Conservation (phyloP, 2,329 filamentous ascomycete genomes). For the Neonectria coccinea region DNA sequence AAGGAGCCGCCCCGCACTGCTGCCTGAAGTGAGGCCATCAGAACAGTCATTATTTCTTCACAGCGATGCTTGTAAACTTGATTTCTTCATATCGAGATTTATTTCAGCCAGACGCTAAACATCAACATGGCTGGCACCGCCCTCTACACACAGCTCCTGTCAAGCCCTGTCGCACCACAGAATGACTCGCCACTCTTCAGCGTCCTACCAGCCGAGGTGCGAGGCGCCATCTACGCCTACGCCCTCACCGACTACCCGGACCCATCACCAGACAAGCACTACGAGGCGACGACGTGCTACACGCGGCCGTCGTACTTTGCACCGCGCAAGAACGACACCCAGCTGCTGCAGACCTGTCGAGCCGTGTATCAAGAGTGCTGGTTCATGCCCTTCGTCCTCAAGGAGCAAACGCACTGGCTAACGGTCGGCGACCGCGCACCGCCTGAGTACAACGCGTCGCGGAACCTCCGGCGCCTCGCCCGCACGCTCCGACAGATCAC, state of each 20-base stretch:
- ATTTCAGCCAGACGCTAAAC: background rate
- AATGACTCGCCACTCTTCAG: constrained; percentile 48
- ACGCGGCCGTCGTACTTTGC: constrained; percentile 56
- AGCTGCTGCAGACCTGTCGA: constrained; percentile 57
- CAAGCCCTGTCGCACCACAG: constrained; percentile 22
- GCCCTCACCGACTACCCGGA: constrained; percentile 55
- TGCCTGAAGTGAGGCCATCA: constrained; percentile 7
- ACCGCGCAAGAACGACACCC: constrained; percentile 50
- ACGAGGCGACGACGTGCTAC: constrained; percentile 51
- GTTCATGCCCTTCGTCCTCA: constrained; percentile 55
- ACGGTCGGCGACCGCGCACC: constrained; percentile 48
- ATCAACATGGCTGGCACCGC: background rate
- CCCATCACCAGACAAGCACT: constrained; percentile 39
- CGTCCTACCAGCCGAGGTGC: constrained; percentile 61
- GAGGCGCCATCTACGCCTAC: constrained; percentile 59
- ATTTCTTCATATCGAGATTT: no score
- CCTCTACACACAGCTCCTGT: constrained; percentile 20
- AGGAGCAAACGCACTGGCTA: constrained; percentile 56
- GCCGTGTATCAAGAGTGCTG: constrained; percentile 56
- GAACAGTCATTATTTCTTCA: background rate
- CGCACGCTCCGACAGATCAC: constrained; percentile 34
- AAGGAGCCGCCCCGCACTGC: constrained; percentile 4
- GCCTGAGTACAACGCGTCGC: constrained; percentile 27
- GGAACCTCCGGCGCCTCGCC: constrained; percentile 1
- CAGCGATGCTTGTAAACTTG: background rate